Percentiles rank a stretch among this genome's conserved stretches.
Evolutionary conservation across 495 filamentous ascomycete genomes (phyloP).

Genomic region (Margaritispora aquatica): DNA sequence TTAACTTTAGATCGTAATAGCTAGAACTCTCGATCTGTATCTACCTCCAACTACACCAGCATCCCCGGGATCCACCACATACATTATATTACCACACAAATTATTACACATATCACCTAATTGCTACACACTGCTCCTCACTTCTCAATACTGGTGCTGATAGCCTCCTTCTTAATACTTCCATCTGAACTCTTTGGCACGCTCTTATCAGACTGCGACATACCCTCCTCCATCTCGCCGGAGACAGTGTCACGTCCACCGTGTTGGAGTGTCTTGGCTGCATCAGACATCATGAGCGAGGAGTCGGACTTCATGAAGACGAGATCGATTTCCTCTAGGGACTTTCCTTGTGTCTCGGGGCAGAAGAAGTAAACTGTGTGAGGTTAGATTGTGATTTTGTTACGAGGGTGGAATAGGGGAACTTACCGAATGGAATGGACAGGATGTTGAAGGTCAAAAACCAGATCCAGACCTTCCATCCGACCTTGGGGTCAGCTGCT

Average conservation of each 20-base stretch:
- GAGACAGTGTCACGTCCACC: not conserved
- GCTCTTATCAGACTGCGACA: not conserved
- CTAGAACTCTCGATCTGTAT: no score
- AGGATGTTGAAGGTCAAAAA: slow-evolving; percentile 9
- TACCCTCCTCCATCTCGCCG: not conserved
- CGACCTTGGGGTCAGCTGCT: slow-evolving; percentile 19
- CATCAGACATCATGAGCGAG: not conserved
- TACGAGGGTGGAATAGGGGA: not conserved
- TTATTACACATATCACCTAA: no score
- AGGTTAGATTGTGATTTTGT: not conserved
- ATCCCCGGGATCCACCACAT: no score
- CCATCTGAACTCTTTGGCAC: not conserved
- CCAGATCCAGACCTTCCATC: slow-evolving; percentile 28
- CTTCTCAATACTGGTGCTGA: not conserved
- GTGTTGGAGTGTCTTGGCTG: not conserved
- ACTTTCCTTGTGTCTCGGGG: slow-evolving; percentile 5
- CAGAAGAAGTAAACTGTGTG: not conserved
- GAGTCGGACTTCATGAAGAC: slow-evolving; percentile 4
- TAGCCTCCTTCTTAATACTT: not conserved
- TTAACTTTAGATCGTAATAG: no score
- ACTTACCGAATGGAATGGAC: slow-evolving; percentile 6
- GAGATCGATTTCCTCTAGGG: slow-evolving; percentile 14
- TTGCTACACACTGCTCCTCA: no score
- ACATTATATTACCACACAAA: no score
- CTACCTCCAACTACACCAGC: no score